Percentiles rank a stretch among this genome's conserved stretches.
phyloP scores from a whole-genome alignment of 2,329 filamentous ascomycete genomes.

The Xylariaceae sp. region DNA sequence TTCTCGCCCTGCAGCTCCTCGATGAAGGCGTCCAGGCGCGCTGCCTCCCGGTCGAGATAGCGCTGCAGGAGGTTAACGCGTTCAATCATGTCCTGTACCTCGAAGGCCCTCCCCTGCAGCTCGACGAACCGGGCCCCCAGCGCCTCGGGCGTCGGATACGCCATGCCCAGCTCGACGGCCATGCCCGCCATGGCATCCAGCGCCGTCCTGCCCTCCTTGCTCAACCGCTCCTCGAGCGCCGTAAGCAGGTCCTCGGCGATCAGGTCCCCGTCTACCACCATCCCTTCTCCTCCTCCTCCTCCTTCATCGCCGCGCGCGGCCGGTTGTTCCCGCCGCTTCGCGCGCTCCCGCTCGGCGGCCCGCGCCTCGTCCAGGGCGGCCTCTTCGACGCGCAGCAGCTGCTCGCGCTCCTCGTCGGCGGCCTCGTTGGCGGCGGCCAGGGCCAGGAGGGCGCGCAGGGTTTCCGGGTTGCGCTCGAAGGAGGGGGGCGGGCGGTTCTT shows the following conservation, averaged over 20 bases:
- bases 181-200: constrained; percentile 61
- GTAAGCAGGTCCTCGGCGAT: constrained; percentile 50
- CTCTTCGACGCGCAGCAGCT: constrained; percentile 62
- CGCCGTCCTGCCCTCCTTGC: constrained; percentile 55
- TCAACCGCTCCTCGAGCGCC: constrained; percentile 58
- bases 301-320: background rate
- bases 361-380: constrained; percentile 59
- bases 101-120: constrained; percentile 56
- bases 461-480: constrained; percentile 88
- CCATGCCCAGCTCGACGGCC: constrained; percentile 52
- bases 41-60: constrained; percentile 57
- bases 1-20: constrained; percentile 44
- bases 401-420: constrained; percentile 69
- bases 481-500: constrained; percentile 64
- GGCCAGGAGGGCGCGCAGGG: constrained; percentile 72
- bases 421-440: constrained; percentile 76
- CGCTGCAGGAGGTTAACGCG: constrained; percentile 59
- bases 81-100: constrained; percentile 57
- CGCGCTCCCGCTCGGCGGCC: constrained; percentile 37
- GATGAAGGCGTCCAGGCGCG: constrained; percentile 43
- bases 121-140: constrained; percentile 57
- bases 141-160: constrained; percentile 50
- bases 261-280: constrained; percentile 23
- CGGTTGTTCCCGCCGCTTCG: constrained; percentile 18
- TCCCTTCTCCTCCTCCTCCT: background rate